A percentile compares a stretch with the other conserved stretches of the same genome.
Conservation (phyloP, 352 stramenopile species). For the Pythium aphanidermatum region DNA sequence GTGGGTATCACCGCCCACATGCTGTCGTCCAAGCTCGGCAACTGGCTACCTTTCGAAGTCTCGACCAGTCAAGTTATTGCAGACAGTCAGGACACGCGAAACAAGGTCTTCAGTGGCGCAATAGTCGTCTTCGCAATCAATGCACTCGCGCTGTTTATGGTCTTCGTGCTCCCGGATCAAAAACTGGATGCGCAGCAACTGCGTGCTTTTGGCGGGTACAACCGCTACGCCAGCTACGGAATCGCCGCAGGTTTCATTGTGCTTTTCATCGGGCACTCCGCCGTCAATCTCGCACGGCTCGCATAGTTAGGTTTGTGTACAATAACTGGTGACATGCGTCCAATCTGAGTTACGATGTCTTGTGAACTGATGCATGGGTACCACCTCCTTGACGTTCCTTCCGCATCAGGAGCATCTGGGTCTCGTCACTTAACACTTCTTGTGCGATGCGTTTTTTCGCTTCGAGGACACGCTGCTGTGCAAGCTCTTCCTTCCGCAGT, state of each 20-base stretch:
- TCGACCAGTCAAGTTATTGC: conserved; percentile 2
- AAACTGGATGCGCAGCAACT: conserved; percentile 42
- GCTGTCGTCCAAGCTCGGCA: conserved; percentile 22
- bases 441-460: conserved; percentile 27
- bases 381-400: conserved; percentile 4
- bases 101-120: conserved; percentile 5
- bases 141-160: conserved; percentile 7
- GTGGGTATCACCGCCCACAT: conserved; percentile 22
- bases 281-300: conserved; percentile 1
- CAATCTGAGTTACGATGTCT: too few species aligned
- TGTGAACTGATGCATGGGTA: too few species aligned
- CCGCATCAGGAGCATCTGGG: conserved; percentile 23
- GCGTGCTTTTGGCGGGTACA: conserved; percentile 43
- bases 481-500: conserved; percentile 30
- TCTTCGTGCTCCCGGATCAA: conserved; percentile 26
- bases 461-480: conserved; percentile 19
- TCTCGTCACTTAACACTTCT: conserved; percentile 35
- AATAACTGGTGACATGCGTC: too few species aligned
- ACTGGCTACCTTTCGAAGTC: conserved; percentile 7
- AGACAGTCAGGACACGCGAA: conserved; percentile 1
- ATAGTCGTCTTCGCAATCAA: conserved; percentile 16
- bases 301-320: not conserved
- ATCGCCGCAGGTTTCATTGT: conserved; percentile 30
- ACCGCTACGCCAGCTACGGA: conserved; percentile 26
- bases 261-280: conserved; percentile 11